Percentiles rank a stretch among this genome's conserved stretches.
Conservation (phyloP, 192 early-diverging fungal genomes). For the Umbelopsis ramanniana region DNA sequence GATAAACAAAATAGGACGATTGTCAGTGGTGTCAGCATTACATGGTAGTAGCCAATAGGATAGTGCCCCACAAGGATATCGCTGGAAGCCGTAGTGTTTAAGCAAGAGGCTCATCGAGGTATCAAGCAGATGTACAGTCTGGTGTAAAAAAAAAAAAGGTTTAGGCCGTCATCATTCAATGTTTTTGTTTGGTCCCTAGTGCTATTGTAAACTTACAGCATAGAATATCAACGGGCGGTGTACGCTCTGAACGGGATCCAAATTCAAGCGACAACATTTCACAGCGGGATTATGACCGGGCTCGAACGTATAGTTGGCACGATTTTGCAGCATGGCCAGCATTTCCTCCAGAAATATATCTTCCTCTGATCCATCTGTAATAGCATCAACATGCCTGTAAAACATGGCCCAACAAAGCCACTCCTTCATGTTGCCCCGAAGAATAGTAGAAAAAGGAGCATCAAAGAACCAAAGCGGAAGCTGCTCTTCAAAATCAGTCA, state of each 20-base stretch:
- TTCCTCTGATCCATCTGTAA: neutral
- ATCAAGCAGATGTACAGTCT: neutral
- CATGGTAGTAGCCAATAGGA: conserved; percentile 38
- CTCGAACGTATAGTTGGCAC: conserved; percentile 6
- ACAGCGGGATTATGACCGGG: conserved; percentile 32
- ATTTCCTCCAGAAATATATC: conserved; percentile 9
- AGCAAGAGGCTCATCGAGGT: neutral
- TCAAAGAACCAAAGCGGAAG: conserved; percentile 18
- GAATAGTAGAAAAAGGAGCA: neutral
- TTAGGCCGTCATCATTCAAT: neutral
- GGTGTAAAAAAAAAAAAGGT: neutral
- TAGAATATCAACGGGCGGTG: conserved; percentile 39
- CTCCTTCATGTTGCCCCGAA: neutral
- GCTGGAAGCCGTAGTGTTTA: conserved; percentile 7
- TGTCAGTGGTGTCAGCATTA: conserved; percentile 1
- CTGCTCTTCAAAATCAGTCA: conserved; percentile 20
- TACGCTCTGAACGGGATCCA: conserved; percentile 39
- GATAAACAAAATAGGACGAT: conserved; percentile 39
- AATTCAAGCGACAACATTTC: conserved; percentile 30
- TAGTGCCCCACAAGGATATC: neutral
- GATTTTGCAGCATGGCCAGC: neutral
- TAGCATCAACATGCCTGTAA: neutral
- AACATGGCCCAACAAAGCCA: conserved; percentile 20
- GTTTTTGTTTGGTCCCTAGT: neutral
- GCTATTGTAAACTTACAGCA: conserved; percentile 12